A percentile compares a stretch with the other conserved stretches of the same genome.
These are phyloP conservation scores for Epichloe brachyelytri DNA, from an alignment of 2,329 filamentous ascomycete genomes.

Conservation along the genomic window DNA sequence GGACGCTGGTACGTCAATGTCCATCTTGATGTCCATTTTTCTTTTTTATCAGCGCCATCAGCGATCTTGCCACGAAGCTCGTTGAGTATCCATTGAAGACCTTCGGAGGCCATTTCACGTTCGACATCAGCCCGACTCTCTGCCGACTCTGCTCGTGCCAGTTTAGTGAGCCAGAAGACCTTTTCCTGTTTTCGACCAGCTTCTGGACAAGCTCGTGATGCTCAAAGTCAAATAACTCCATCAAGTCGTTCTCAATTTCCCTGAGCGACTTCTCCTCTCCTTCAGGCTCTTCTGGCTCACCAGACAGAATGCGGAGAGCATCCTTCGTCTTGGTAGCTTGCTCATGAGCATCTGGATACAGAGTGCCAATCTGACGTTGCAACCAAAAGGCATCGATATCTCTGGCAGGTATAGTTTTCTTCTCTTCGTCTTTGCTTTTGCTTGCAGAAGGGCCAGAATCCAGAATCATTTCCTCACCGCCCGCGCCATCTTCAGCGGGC, in stretches of 20 bases:
- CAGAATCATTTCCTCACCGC: constrained; percentile 75
- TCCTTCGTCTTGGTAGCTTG: constrained; percentile 87
- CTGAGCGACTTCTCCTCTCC: constrained; percentile 75
- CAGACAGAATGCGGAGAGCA: constrained; percentile 71
- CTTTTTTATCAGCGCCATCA: constrained; percentile 42
- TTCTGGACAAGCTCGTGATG: constrained; percentile 86
- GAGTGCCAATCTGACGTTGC: constrained; percentile 75
- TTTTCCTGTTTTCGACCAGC: constrained; percentile 87
- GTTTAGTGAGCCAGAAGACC: constrained; percentile 86
- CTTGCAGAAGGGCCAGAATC: constrained; percentile 46
- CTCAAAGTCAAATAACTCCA: constrained; percentile 97
- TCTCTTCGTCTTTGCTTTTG: constrained; percentile 36
- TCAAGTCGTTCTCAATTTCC: constrained; percentile 95
- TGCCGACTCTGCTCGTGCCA: constrained; percentile 70
- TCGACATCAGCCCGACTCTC: constrained; percentile 67
- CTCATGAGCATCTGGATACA: constrained; percentile 84
- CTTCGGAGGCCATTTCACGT: constrained; percentile 81
- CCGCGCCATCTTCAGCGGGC: constrained; percentile 32
- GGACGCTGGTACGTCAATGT: constrained; percentile 62
- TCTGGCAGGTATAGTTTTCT: constrained; percentile 59
- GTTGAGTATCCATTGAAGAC: constrained; percentile 73
- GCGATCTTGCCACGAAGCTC: constrained; percentile 67
- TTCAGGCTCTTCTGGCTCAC: constrained; percentile 53
- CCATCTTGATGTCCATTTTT: constrained; percentile 87
- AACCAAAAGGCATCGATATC: constrained; percentile 98